These are phyloP conservation scores for Colletotrichum sp. DNA, from an alignment of 2,329 filamentous ascomycete species.

Conservation along the genomic window DNA sequence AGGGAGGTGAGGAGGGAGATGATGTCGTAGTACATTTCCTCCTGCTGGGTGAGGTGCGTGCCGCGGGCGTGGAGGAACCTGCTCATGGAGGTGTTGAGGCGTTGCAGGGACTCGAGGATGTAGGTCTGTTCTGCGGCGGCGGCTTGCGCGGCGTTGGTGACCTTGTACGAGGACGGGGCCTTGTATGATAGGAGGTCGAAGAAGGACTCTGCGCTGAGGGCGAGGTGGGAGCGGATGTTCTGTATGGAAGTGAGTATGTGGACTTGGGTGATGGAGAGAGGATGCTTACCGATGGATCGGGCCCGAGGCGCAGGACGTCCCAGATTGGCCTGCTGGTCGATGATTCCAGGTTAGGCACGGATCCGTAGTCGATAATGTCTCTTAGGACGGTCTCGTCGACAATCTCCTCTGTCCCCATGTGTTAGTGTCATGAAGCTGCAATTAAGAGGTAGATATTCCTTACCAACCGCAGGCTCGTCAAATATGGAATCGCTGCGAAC, in stretches of 20 bases:
- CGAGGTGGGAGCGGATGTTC: conserved; percentile 55
- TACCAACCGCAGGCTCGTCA: conserved; percentile 52
- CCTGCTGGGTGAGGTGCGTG: conserved; percentile 43
- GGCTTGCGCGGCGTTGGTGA: conserved; percentile 39
- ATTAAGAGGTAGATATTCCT: conserved; percentile 17
- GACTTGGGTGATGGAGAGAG: not conserved
- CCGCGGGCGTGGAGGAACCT: conserved; percentile 37
- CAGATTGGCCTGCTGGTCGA: conserved; percentile 42
- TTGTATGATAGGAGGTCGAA: conserved; percentile 54
- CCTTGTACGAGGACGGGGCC: conserved; percentile 56
- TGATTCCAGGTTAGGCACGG: conserved; percentile 53
- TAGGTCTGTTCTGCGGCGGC: conserved; percentile 48
- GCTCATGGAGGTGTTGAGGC: conserved; percentile 46
- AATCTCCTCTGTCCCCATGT: conserved; percentile 40
- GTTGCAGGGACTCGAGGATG: conserved; percentile 44
- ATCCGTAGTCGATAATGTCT: conserved; percentile 56
- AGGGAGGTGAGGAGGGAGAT: conserved; percentile 45
- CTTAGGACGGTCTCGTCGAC: conserved; percentile 42
- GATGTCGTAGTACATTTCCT: conserved; percentile 48
- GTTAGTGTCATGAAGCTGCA: conserved; percentile 11
- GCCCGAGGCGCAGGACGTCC: conserved; percentile 53
- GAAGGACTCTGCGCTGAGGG: conserved; percentile 55
- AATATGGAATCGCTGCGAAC: conserved; percentile 45
- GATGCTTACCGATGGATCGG: conserved; percentile 52
- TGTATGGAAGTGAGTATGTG: conserved; percentile 28